Evolutionary conservation across 371 early-diverging fungal genomes (phyloP).

Genomic region (Mortierella sp.): DNA sequence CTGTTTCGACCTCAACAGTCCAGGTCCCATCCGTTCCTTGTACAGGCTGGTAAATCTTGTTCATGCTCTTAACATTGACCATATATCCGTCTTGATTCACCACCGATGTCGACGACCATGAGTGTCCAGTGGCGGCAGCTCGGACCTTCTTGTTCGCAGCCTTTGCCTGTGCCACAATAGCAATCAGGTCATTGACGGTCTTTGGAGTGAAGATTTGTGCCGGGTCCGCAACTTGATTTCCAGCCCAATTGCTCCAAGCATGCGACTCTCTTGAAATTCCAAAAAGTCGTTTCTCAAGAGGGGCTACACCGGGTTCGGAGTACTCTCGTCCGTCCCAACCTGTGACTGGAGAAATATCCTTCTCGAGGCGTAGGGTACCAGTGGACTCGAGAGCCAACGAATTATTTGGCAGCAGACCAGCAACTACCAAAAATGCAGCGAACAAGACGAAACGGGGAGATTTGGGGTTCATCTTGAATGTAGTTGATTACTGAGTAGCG

Average conservation of each 20-base stretch:
- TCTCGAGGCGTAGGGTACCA: neutral
- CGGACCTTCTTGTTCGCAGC: neutral
- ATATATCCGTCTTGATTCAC: constrained; percentile 29
- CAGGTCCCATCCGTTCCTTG: neutral
- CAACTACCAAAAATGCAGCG: neutral
- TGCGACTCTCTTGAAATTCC: neutral
- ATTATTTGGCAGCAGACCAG: neutral
- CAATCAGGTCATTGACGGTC: constrained; percentile 27
- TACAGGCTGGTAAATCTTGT: constrained; percentile 16
- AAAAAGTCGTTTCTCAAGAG: neutral
- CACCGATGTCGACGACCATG: constrained; percentile 32
- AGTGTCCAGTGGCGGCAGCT: no score
- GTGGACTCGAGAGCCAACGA: neutral
- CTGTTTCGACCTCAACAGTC: constrained; percentile 8
- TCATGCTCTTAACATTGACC: constrained; percentile 27
- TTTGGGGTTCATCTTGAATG: neutral
- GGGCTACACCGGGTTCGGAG: neutral
- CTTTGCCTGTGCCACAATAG: constrained; percentile 28
- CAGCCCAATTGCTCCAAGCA: constrained; percentile 13
- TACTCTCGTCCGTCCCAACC: neutral
- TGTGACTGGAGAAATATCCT: neutral
- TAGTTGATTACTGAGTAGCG: no score
- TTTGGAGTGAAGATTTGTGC: constrained; percentile 34
- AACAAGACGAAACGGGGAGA: neutral
- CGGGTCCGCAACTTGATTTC: constrained; percentile 7